Percentiles rank a stretch among this genome's conserved stretches.
Conservation (phyloP, 2,329 filamentous ascomycete genomes). For the Pezicula radicicola region DNA sequence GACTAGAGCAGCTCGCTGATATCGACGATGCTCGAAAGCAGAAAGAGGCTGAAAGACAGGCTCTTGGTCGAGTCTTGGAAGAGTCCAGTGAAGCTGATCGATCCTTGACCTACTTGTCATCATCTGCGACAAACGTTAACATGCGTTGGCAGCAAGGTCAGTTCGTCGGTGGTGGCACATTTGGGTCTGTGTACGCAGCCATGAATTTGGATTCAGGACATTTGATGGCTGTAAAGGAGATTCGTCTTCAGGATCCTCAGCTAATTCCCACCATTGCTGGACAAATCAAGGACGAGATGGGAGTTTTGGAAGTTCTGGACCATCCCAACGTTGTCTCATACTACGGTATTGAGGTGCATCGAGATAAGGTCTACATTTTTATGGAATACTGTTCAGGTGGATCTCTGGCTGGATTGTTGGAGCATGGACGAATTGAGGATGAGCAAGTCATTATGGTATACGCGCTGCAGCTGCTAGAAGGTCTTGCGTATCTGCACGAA, state of each 20-base stretch:
- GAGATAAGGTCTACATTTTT: slow-evolving; percentile 99
- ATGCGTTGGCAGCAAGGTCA: slow-evolving; percentile 99
- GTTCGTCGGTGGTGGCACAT: slow-evolving; percentile 94
- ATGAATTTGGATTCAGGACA: slow-evolving; percentile 97
- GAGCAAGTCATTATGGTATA: slow-evolving; percentile 98
- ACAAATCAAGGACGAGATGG: slow-evolving; percentile 97
- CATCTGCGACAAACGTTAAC: slow-evolving; percentile 90
- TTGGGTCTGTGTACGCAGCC: slow-evolving; percentile 94
- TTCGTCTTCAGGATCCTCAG: slow-evolving; percentile 93
- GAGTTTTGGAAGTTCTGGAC: slow-evolving; percentile 89
- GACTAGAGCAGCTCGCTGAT: slow-evolving; percentile 67
- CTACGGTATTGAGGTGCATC: slow-evolving; percentile 95
- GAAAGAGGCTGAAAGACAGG: slow-evolving; percentile 80
- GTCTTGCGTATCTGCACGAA: slow-evolving; percentile 89
- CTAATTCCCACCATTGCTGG: slow-evolving; percentile 90
- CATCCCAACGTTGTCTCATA: slow-evolving; percentile 98
- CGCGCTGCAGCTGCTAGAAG: slow-evolving; percentile 88
- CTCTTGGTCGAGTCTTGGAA: slow-evolving; percentile 86
- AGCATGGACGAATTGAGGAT: slow-evolving; percentile 96
- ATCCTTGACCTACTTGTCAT: slow-evolving; percentile 89
- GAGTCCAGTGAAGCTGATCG: slow-evolving; percentile 94
- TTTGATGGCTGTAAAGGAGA: slow-evolving; percentile 98
- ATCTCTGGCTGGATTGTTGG: slow-evolving; percentile 82
- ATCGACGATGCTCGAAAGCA: slow-evolving; percentile 78
- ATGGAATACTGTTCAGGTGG: slow-evolving; percentile 99